Conservation (phyloP, 2,329 filamentous ascomycete genomes). For the Verticillium alfalfae region DNA sequence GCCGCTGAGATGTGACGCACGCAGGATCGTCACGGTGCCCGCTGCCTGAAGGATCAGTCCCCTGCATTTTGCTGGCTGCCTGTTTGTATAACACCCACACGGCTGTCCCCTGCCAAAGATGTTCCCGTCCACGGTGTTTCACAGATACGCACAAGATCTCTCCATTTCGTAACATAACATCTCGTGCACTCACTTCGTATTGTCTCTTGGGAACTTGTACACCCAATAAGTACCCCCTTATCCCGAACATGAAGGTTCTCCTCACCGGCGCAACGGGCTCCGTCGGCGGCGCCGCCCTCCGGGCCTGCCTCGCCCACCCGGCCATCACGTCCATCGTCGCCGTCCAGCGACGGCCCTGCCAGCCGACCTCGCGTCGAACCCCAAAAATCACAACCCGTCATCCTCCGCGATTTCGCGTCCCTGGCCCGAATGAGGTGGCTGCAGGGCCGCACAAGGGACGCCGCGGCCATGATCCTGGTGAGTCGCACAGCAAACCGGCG, state of each 20-base stretch:
- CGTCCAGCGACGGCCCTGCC: constrained; percentile 23
- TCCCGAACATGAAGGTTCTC: constrained; percentile 25
- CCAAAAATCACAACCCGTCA: constrained; percentile 16
- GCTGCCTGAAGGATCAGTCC: background rate
- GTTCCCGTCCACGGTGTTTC: too few relatives aligned
- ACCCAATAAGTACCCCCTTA: background rate
- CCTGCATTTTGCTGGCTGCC: too few relatives aligned
- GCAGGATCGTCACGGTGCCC: constrained; percentile 15
- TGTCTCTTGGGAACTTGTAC: too few relatives aligned
- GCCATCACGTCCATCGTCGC: constrained; percentile 20
- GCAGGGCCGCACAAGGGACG: constrained; percentile 15
- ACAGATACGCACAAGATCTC: too few relatives aligned
- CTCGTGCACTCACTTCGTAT: too few relatives aligned
- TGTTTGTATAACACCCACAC: too few relatives aligned
- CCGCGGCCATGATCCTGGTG: constrained; percentile 21
- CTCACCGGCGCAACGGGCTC: constrained; percentile 25
- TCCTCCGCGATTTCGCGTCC: constrained; percentile 16
- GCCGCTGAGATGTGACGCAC: constrained; percentile 8
- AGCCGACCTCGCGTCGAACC: background rate
- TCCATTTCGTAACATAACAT: too few relatives aligned
- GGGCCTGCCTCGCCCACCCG: constrained; percentile 24
- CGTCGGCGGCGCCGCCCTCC: constrained; percentile 24
- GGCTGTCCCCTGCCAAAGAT: too few relatives aligned
- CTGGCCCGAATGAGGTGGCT: constrained; percentile 19
- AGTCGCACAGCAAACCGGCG: background rate